phyloP scores from a whole-genome alignment of 768 basidiomycete genomes.

The Leccinum uliginosum region DNA sequence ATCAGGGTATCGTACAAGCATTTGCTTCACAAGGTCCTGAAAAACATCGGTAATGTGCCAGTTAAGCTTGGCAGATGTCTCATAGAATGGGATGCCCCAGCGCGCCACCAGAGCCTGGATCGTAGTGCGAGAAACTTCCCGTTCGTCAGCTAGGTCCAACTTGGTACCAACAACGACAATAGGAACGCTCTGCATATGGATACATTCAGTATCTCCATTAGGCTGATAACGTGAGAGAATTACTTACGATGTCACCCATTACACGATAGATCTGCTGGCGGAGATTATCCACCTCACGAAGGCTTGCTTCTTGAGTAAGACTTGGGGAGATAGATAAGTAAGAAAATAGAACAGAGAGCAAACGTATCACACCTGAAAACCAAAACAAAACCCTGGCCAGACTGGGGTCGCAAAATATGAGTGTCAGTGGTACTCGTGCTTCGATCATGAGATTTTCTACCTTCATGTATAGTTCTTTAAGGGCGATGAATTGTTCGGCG shows the following conservation, averaged over 20 bases:
- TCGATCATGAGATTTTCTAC: conserved; percentile 29
- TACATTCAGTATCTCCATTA: conserved; percentile 2
- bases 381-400: conserved; percentile 73
- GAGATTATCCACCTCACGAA: conserved; percentile 75
- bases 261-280: conserved; percentile 79
- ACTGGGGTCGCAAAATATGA: conserved; percentile 33
- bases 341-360: background rate
- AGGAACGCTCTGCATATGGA: conserved; percentile 49
- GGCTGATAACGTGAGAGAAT: background rate
- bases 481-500: conserved; percentile 77
- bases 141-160: conserved; percentile 73
- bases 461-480: conserved; percentile 82
- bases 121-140: conserved; percentile 64
- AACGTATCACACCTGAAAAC: conserved; percentile 62
- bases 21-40: conserved; percentile 69
- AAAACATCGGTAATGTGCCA: conserved; percentile 80
- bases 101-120: conserved; percentile 60
- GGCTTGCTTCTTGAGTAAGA: conserved; percentile 74
- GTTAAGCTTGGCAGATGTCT: conserved; percentile 83
- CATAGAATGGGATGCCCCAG: conserved; percentile 77
- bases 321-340: conserved; percentile 34
- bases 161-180: conserved; percentile 88
- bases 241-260: conserved; percentile 62
- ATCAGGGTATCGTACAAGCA: conserved; percentile 62
- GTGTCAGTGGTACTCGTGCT: background rate